These are phyloP conservation scores for Candida sanyaensis DNA, from an alignment of 1,139 yeast genomes.

Conservation along the genomic window DNA sequence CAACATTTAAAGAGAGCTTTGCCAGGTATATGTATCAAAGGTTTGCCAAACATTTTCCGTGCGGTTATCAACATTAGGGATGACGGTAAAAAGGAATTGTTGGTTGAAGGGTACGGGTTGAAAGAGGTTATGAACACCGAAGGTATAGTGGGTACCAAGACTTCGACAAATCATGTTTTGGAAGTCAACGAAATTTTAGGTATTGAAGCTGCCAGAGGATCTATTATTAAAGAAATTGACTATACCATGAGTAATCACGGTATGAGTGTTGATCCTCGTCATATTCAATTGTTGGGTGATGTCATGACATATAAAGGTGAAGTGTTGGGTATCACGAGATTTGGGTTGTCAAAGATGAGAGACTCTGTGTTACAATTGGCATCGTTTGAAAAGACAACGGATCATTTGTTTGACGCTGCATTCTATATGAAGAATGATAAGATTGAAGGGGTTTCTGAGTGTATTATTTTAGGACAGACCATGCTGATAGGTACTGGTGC, in stretches of 20 bases:
- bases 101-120: slow-evolving; percentile 97
- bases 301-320: slow-evolving; percentile 99
- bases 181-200: slow-evolving; percentile 92
- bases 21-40: slow-evolving; percentile 89
- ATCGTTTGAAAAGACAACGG: slow-evolving; percentile 97
- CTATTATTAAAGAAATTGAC: slow-evolving; percentile 92
- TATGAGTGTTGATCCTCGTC: slow-evolving; percentile 99
- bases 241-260: slow-evolving; percentile 99
- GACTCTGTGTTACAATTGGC: slow-evolving; percentile 97
- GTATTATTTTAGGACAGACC: slow-evolving; percentile 96
- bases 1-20: slow-evolving; percentile 84
- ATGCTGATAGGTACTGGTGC: slow-evolving; percentile 98
- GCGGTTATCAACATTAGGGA: slow-evolving; percentile 95
- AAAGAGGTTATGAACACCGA: slow-evolving; percentile 97
- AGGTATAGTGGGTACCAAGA: slow-evolving; percentile 88
- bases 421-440: slow-evolving; percentile 95
- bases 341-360: slow-evolving; percentile 97
- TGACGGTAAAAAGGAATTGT: slow-evolving; percentile 82
- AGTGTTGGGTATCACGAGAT: slow-evolving; percentile 95
- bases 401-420: slow-evolving; percentile 97
- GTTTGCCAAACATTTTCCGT: slow-evolving; percentile 85
- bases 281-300: slow-evolving; percentile 94
- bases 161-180: slow-evolving; percentile 87
- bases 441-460: slow-evolving; percentile 97
- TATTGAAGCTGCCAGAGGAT: slow-evolving; percentile 94